These are phyloP conservation scores for Pichia scutulata DNA, from an alignment of 805 yeast species.

Conservation along the genomic window DNA sequence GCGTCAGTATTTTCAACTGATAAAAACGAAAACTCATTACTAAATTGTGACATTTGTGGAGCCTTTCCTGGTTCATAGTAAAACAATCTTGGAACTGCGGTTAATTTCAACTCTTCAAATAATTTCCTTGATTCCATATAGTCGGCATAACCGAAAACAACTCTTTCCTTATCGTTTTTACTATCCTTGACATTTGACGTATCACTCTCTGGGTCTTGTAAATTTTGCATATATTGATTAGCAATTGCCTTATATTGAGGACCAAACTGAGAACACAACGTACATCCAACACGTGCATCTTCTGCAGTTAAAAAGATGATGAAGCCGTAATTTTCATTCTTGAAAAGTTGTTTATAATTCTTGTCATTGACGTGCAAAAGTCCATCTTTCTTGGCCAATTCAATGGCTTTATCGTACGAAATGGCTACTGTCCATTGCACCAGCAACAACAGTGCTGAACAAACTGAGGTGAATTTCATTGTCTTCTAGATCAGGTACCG, in stretches of 20 bases:
- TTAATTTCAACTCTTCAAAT: conserved; percentile 47
- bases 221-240: conserved; percentile 42
- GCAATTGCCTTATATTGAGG: conserved; percentile 62
- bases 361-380: conserved; percentile 40
- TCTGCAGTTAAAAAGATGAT: conserved; percentile 67
- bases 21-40: conserved; percentile 38
- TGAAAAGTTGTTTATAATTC: conserved; percentile 48
- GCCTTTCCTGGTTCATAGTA: conserved; percentile 22
- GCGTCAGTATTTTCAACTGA: conserved; percentile 33
- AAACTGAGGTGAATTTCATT: background rate
- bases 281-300: conserved; percentile 67
- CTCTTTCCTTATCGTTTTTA: conserved; percentile 16
- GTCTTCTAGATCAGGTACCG: conserved; percentile 1
- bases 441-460: background rate
- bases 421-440: conserved; percentile 12
- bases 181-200: conserved; percentile 44
- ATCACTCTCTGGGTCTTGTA: conserved; percentile 31
- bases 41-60: conserved; percentile 17
- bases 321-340: conserved; percentile 60
- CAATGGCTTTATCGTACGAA: conserved; percentile 15
- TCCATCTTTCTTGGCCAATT: conserved; percentile 9
- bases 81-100: conserved; percentile 72
- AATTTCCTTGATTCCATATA: conserved; percentile 47
- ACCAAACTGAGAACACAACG: conserved; percentile 58
- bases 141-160: conserved; percentile 73